Base-by-base conservation (phyloP, 345 rosid species). In the Moricandia moricandioides region DNA sequence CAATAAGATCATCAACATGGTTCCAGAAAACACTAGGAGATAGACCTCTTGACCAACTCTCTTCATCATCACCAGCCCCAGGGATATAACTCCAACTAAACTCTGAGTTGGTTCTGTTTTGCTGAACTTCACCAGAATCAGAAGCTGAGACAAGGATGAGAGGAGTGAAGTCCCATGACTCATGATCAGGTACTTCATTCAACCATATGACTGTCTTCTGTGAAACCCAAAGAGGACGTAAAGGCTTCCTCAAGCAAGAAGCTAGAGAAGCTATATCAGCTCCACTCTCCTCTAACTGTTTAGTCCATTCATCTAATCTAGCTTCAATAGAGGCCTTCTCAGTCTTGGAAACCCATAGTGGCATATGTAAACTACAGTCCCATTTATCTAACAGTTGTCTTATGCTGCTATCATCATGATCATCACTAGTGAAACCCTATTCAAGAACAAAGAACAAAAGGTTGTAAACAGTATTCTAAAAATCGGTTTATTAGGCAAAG, bases 31-130 rank as follows among this genome's bases (percentile, higher is more conserved):
- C 80, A 77, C 74, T 74, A 3, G 98, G 96, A 1, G 96, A 75
- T 24, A 94, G 82, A 56, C 97, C 92, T 86, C 97, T 86, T 3
- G 98, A 86, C 98, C 98, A 94, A 77, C 97, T 90, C 79, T 94
- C 98, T 84, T 94, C 97, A 71, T 94, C 98, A 45, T 94, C 98
- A 70, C 98, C 98, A 59, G 97, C 98, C 67, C 97, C 98, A 13
- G 98, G 83, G 63, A 94, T 94, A 72, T 94, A 94, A 81, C 66
- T 88, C 98, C 97, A 94, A 77, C 97, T 91, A 76, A 90, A 91
- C 81, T 87, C 93, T 7, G 95, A 89, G 37, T 80, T 83, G 5
- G 81, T 81, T 72, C 79, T 78, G 37, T 62, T 1, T 2, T 71
- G 72, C 33, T 83, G 93, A 70, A 80, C 16, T 16, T 82, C 90